Percentiles rank a stretch among this genome's conserved stretches.
These are phyloP conservation scores for Nemania abortiva DNA, from an alignment of 2,329 filamentous ascomycete genomes.

Conservation along the genomic window DNA sequence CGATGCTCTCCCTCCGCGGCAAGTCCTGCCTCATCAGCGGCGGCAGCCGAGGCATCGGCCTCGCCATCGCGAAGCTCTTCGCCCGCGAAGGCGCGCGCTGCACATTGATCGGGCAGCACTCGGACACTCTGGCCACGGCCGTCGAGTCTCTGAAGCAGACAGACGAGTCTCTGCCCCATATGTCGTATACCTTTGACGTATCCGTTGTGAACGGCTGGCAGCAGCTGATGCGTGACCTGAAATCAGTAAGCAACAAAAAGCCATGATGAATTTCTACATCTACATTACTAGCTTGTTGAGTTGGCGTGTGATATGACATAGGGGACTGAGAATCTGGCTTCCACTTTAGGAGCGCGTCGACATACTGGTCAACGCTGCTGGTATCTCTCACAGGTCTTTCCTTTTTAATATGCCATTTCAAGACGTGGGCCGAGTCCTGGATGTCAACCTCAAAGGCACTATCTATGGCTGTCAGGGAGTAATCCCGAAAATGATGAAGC, in stretches of 20 bases:
- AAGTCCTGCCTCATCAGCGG: constrained; percentile 74
- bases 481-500: constrained; percentile 60
- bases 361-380: constrained; percentile 84
- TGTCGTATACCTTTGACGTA: constrained; percentile 43
- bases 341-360: constrained; percentile 51
- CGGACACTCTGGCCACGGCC: constrained; percentile 58
- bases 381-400: constrained; percentile 74
- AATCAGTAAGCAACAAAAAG: constrained; percentile 17
- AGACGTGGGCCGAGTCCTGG: constrained; percentile 69
- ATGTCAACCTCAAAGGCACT: constrained; percentile 77
- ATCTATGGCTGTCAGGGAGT: constrained; percentile 70
- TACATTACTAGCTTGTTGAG: background rate
- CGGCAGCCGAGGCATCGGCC: constrained; percentile 77
- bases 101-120: constrained; percentile 71
- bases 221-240: background rate
- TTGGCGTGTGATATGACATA: background rate
- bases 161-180: constrained; percentile 28
- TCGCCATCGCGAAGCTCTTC: constrained; percentile 75
- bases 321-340: constrained; percentile 14
- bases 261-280: no score
- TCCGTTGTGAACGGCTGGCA: constrained; percentile 36
- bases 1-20: constrained; percentile 54
- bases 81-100: constrained; percentile 70
- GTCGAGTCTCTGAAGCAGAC: constrained; percentile 49
- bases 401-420: constrained; percentile 65